Conservation (phyloP, 306 rosid species). For the Cucumis cinereus region DNA sequence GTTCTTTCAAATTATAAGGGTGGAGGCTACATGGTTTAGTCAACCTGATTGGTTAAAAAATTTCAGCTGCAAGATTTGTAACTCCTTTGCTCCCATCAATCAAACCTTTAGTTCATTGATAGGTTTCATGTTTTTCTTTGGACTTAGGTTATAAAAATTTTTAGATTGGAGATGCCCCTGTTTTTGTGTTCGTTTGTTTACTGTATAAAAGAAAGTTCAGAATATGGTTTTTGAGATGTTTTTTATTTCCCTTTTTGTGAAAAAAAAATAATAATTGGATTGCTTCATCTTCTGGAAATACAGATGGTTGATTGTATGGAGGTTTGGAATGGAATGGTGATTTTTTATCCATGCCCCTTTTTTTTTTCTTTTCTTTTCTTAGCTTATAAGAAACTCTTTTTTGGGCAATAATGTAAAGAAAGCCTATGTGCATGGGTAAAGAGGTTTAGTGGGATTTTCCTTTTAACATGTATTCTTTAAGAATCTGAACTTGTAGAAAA, state of each 20-base stretch:
- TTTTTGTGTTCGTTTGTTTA: too few species aligned
- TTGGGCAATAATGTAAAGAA: not conserved
- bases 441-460: not conserved
- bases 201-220: too few species aligned
- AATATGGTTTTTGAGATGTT: not conserved
- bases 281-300: not conserved
- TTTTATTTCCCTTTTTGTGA: not conserved
- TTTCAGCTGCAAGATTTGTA: not conserved
- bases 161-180: too few species aligned
- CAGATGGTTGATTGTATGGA: not conserved
- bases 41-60: not conserved
- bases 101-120: too few species aligned
- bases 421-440: not conserved
- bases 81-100: not conserved
- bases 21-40: not conserved
- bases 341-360: not conserved
- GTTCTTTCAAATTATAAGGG: not conserved
- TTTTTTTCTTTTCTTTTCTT: too few species aligned
- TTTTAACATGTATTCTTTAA: not conserved
- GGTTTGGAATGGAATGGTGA: not conserved
- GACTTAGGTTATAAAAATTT: too few species aligned
- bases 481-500: not conserved
- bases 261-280: not conserved
- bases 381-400: too few species aligned
- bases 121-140: too few species aligned